phyloP scores from a whole-genome alignment of 176 grass and related monocot genomes.

The Otatea glauca region DNA sequence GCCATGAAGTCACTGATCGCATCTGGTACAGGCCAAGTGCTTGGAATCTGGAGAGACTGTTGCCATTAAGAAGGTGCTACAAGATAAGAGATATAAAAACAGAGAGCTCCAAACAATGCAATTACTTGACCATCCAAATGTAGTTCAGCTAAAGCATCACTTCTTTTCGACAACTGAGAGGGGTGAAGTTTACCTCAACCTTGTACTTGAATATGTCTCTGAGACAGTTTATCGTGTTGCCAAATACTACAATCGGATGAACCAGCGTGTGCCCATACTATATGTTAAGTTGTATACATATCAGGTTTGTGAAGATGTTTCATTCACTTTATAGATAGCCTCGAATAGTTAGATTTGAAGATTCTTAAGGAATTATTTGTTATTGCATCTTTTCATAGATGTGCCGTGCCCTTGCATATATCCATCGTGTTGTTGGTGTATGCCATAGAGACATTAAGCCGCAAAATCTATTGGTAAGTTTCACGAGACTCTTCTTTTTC shows the following conservation, averaged over 20 bases:
- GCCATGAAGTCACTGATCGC: slow-evolving; percentile 33
- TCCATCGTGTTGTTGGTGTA: slow-evolving; percentile 83
- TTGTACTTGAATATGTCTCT: slow-evolving; percentile 86
- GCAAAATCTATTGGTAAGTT: slow-evolving; percentile 88
- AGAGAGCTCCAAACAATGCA: slow-evolving; percentile 97
- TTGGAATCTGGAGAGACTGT: slow-evolving; percentile 90
- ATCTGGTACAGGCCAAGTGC: slow-evolving; percentile 70
- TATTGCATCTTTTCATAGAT: slow-evolving; percentile 65
- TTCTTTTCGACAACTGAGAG: slow-evolving; percentile 94
- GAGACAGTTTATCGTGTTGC: slow-evolving; percentile 87
- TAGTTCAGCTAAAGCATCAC: slow-evolving; percentile 91
- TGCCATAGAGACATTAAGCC: slow-evolving; percentile 98
- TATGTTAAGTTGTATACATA: slow-evolving; percentile 83
- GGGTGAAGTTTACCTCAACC: slow-evolving; percentile 92
- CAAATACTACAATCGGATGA: slow-evolving; percentile 81
- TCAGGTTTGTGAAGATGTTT: slow-evolving; percentile 63
- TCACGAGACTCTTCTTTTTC: slow-evolving; percentile 23
- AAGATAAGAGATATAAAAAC: slow-evolving; percentile 98
- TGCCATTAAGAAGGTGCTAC: slow-evolving; percentile 94
- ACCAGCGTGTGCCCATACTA: slow-evolving; percentile 82
- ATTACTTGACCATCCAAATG: slow-evolving; percentile 85
- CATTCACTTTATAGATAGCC: not conserved
- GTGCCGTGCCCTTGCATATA: slow-evolving; percentile 86
- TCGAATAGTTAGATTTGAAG: not conserved
- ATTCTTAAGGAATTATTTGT: slow-evolving; percentile 26